Percentiles rank a stretch among this genome's conserved stretches.
Evolutionary conservation across 2,329 filamentous ascomycete genomes (phyloP).

Genomic region (Zymoseptoria brevis): DNA sequence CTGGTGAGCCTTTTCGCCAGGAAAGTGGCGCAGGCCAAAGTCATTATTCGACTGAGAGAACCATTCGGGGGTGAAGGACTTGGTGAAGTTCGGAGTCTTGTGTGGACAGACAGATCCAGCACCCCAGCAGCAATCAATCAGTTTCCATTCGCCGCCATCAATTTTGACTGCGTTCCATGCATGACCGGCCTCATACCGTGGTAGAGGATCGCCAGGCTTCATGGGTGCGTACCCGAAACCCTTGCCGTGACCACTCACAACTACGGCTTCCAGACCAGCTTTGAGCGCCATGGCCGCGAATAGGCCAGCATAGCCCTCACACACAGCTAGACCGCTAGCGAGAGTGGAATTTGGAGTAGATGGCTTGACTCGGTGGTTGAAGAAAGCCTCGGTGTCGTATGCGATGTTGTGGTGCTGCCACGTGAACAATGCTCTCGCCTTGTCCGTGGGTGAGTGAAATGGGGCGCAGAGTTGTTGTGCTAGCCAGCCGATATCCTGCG

Average conservation of each 20-base stretch:
- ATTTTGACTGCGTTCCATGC: constrained; percentile 89
- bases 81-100: constrained; percentile 54
- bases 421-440: constrained; percentile 84
- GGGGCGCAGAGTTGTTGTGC: constrained; percentile 69
- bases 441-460: constrained; percentile 83
- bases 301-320: constrained; percentile 79
- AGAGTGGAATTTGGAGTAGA: constrained; percentile 67
- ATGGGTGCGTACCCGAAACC: constrained; percentile 65
- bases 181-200: constrained; percentile 55
- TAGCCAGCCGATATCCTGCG: constrained; percentile 59
- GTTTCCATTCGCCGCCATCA: constrained; percentile 81
- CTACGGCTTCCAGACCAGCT: constrained; percentile 69
- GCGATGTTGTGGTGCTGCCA: constrained; percentile 92
- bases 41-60: constrained; percentile 64
- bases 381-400: constrained; percentile 77
- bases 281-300: constrained; percentile 71
- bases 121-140: constrained; percentile 89
- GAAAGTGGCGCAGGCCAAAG: constrained; percentile 77
- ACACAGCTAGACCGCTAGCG: constrained; percentile 72
- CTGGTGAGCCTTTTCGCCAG: constrained; percentile 58
- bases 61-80: constrained; percentile 56
- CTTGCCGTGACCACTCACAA: constrained; percentile 75
- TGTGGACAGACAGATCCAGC: constrained; percentile 58
- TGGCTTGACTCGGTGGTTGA: constrained; percentile 54
- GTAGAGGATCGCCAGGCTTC: constrained; percentile 55